These are phyloP conservation scores for Bacterosira constricta DNA, from an alignment of 108 stramenopile species.

Conservation along the genomic window DNA sequence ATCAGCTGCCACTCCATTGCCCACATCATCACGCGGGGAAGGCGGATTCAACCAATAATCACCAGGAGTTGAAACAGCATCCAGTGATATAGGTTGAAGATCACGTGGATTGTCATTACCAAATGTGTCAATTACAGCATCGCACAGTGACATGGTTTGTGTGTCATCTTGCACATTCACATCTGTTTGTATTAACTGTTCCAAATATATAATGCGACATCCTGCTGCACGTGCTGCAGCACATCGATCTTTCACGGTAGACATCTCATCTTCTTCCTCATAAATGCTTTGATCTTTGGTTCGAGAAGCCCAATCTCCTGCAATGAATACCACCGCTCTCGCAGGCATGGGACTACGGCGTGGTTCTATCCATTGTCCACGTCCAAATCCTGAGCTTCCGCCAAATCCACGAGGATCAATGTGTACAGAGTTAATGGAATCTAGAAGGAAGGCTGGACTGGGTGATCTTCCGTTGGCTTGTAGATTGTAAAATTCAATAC, in stretches of 20 bases:
- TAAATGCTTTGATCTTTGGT: neutral
- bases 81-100: slow-evolving; percentile 49
- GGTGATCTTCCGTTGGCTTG: slow-evolving; percentile 45
- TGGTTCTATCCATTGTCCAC: slow-evolving; percentile 63
- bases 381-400: slow-evolving; percentile 78
- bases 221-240: slow-evolving; percentile 66
- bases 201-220: slow-evolving; percentile 71
- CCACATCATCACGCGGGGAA: slow-evolving; percentile 63
- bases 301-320: slow-evolving; percentile 42
- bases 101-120: slow-evolving; percentile 53
- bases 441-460: slow-evolving; percentile 66
- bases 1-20: slow-evolving; percentile 54
- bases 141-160: slow-evolving; percentile 46
- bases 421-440: slow-evolving; percentile 54
- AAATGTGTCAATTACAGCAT: slow-evolving; percentile 49
- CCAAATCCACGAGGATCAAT: slow-evolving; percentile 84
- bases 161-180: slow-evolving; percentile 28
- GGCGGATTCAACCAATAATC: slow-evolving; percentile 87
- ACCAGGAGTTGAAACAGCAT: slow-evolving; percentile 83
- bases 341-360: slow-evolving; percentile 63
- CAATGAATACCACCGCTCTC: slow-evolving; percentile 67
- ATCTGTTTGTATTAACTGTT: slow-evolving; percentile 19
- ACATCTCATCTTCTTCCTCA: neutral
- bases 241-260: slow-evolving; percentile 46
- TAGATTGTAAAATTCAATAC: slow-evolving; percentile 38